phyloP scores from a whole-genome alignment of 805 yeast genomes.

The Pachysolen tannophilus region DNA sequence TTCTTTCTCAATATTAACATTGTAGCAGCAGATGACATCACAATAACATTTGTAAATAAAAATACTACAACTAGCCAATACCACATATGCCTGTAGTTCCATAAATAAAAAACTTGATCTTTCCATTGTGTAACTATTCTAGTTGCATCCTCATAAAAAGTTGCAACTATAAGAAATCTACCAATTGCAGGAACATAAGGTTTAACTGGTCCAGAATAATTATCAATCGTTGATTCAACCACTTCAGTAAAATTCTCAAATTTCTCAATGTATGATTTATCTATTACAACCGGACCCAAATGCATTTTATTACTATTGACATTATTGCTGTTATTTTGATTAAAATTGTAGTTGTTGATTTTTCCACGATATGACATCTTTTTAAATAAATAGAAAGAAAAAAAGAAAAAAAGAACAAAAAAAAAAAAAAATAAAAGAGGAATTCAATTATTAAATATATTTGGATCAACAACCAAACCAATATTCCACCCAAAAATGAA shows the following conservation, averaged over 20 bases:
- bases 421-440: too few species aligned
- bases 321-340: too few species aligned
- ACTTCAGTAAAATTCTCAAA: conserved; percentile 45
- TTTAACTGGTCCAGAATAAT: conserved; percentile 41
- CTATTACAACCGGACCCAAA: conserved; percentile 9
- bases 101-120: conserved; percentile 80
- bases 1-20: conserved; percentile 62
- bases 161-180: conserved; percentile 83
- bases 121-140: conserved; percentile 84
- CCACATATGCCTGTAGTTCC: conserved; percentile 74
- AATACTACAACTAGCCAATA: conserved; percentile 70
- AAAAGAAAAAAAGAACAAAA: too few species aligned
- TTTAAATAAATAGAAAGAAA: too few species aligned
- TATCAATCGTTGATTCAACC: conserved; percentile 47
- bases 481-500: too few species aligned
- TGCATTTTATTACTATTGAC: too few species aligned
- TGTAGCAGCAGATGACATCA: conserved; percentile 70
- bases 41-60: conserved; percentile 49
- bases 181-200: conserved; percentile 86
- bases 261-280: conserved; percentile 22
- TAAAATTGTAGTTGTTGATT: too few species aligned
- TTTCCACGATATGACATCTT: conserved; percentile 9
- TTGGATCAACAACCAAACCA: too few species aligned
- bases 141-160: conserved; percentile 83
- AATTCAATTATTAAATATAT: too few species aligned